Base-by-base conservation (phyloP, 2,329 filamentous ascomycete genomes). In the Pseudomassariella vexata region DNA sequence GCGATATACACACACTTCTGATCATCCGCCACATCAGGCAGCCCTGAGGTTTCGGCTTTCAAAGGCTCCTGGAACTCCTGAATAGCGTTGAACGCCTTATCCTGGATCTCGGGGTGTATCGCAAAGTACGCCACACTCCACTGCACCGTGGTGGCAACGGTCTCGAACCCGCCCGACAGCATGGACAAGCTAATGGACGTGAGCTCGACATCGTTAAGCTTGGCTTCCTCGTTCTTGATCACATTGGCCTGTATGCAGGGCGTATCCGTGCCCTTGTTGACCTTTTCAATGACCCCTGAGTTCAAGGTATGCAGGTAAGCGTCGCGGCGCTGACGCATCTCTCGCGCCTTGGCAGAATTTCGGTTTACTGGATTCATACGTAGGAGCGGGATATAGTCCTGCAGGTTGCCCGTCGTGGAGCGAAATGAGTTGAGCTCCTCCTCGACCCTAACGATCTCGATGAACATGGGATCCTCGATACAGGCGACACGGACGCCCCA, bases 181-280 rank as follows among this genome's bases (percentile, higher is more conserved):
- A 90, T 88, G 16, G 83, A 87, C 16, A 92, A 59, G 52, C 85
- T 86, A 44, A 92, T 86, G 3, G 82, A 85, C 56, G 83, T 86
- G 30, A 89, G 69, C 55, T 89, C 85, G 9, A 75, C 81, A 9
- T 57, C 53, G 21, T 55, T 63, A 1, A 69, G 46, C 39, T 55
- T 52, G 4, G 51, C 66, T 23, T 70, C 62, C 2, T 65, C 61
- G 20, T 62, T 49, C 28, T 56, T 48, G 28, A 51, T 48, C 9
- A 52, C 41, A 22, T 56, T 57, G 5, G 58, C 63, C 19, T 60
- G 59, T 35, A 62, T 60, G 31, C 59, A 64, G 0, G 60, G 62
- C 36, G 56, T 62, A 38, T 65, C 58, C 0, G 55, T 62, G 7
- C 59, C 59, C 1, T 57, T 52, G 1, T 49, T 53, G 28, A 68